Evolutionary conservation across 768 basidiomycete species (phyloP).

Genomic region (Clavulina sp.): DNA sequence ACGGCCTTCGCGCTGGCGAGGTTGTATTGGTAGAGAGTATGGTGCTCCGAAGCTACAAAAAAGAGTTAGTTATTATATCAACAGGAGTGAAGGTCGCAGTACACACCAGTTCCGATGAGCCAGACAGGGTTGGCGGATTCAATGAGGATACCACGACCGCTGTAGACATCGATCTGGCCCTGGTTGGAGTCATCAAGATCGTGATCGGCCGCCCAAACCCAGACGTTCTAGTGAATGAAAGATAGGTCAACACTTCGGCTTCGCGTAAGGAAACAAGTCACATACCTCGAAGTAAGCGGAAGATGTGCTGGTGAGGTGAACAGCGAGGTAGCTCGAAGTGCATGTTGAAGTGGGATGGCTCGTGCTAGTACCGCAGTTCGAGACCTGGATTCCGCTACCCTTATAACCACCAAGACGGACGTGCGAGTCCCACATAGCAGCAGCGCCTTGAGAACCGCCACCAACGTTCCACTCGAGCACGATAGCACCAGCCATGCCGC

Average conservation of each 20-base stretch:
- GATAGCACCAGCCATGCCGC: slow-evolving; percentile 34
- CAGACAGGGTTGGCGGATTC: slow-evolving; percentile 45
- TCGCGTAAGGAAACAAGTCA: neutral
- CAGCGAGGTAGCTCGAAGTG: slow-evolving; percentile 31
- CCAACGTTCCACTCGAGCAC: slow-evolving; percentile 47
- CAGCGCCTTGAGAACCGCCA: slow-evolving; percentile 30
- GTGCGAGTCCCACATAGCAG: slow-evolving; percentile 44
- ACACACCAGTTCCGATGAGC: slow-evolving; percentile 54
- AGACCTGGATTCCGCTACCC: slow-evolving; percentile 15
- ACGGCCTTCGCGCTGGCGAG: slow-evolving; percentile 44
- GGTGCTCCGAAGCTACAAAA: slow-evolving; percentile 13
- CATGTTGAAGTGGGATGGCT: neutral
- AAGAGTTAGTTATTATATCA: neutral
- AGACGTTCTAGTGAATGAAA: slow-evolving; percentile 18
- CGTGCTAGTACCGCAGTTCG: slow-evolving; percentile 17
- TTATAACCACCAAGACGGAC: slow-evolving; percentile 21
- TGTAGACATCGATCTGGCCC: slow-evolving; percentile 36
- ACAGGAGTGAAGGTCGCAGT: neutral
- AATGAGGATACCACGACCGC: slow-evolving; percentile 54
- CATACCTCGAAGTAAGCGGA: slow-evolving; percentile 18
- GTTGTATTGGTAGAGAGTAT: slow-evolving; percentile 50
- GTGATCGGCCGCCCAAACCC: slow-evolving; percentile 74
- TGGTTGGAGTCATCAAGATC: slow-evolving; percentile 40
- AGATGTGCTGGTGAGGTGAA: slow-evolving; percentile 33
- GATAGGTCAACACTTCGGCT: neutral